Conservation (phyloP, 2,329 filamentous ascomycete species). For the Epichloe sylvatica region DNA sequence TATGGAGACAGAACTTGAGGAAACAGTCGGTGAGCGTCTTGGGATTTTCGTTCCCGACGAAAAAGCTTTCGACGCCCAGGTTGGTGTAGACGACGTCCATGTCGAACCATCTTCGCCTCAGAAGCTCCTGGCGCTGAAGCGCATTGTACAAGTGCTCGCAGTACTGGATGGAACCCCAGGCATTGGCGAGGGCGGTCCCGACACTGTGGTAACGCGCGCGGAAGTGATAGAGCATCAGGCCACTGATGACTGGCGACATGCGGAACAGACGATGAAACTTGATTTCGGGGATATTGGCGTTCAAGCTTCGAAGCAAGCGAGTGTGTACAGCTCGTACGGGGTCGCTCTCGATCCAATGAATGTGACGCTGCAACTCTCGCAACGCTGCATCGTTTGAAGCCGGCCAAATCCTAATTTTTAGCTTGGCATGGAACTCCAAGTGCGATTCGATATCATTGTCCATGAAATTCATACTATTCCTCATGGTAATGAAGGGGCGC, state of each 20-base stretch:
- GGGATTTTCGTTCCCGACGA: conserved; percentile 21
- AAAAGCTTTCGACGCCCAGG: conserved; percentile 21
- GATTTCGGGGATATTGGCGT: background rate
- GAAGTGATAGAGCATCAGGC: conserved; percentile 23
- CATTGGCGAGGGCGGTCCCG: conserved; percentile 20
- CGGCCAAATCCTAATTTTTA: conserved; percentile 17
- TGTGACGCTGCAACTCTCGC: conserved; percentile 5
- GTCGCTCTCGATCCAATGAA: background rate
- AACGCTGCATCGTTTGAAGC: background rate
- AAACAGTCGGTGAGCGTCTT: conserved; percentile 18
- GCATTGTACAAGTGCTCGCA: conserved; percentile 28
- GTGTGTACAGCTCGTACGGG: background rate
- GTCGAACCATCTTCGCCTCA: conserved; percentile 21
- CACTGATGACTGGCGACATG: conserved; percentile 24
- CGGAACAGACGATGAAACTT: conserved; percentile 16
- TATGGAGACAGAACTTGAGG: conserved; percentile 23
- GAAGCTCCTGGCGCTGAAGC: background rate
- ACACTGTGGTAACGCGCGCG: conserved; percentile 18
- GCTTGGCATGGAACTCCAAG: conserved; percentile 16
- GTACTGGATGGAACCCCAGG: conserved; percentile 26
- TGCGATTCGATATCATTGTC: background rate
- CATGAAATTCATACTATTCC: background rate
- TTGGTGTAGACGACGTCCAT: conserved; percentile 22
- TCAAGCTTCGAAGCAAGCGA: background rate
- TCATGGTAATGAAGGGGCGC: conserved; percentile 4